Evolutionary conservation across 177 flowering plant genomes (phyloP).

Genomic region (Vitis hybrid): DNA sequence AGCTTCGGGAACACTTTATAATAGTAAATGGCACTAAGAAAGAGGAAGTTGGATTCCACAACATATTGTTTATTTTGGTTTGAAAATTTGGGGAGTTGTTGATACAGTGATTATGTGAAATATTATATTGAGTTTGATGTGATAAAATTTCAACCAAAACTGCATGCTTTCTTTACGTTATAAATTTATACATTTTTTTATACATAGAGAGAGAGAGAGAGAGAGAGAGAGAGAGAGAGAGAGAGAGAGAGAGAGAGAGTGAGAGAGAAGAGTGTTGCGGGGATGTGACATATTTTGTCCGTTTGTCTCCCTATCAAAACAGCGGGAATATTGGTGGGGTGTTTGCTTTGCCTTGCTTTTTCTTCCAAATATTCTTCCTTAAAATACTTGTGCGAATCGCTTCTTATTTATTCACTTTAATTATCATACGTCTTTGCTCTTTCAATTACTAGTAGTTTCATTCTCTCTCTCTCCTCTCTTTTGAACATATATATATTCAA

Average conservation of each 20-base stretch:
- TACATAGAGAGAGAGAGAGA: background rate
- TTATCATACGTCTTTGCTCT: background rate
- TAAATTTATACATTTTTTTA: background rate
- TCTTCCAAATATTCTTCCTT: background rate
- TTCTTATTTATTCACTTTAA: background rate
- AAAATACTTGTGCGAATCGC: background rate
- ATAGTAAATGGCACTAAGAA: constrained; percentile 5
- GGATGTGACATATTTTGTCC: constrained; percentile 41
- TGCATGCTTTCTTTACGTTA: background rate
- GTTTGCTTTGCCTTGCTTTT: constrained; percentile 7
- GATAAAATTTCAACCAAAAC: constrained; percentile 7
- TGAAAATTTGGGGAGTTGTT: constrained; percentile 9
- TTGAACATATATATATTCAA: too few relatives aligned
- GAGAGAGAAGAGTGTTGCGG: background rate
- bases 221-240: too few relatives aligned
- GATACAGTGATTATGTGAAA: constrained; percentile 5
- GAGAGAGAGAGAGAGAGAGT: background rate
- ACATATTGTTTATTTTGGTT: constrained; percentile 1
- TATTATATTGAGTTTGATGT: background rate
- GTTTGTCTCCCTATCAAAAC: constrained; percentile 40
- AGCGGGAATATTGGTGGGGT: constrained; percentile 45
- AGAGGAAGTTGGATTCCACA: constrained; percentile 14
- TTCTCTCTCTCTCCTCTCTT: background rate
- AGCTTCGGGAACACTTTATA: constrained; percentile 17
- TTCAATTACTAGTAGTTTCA: background rate